Conservation (phyloP, 2,329 filamentous ascomycete genomes). For the Cadophora luteo-olivacea region DNA sequence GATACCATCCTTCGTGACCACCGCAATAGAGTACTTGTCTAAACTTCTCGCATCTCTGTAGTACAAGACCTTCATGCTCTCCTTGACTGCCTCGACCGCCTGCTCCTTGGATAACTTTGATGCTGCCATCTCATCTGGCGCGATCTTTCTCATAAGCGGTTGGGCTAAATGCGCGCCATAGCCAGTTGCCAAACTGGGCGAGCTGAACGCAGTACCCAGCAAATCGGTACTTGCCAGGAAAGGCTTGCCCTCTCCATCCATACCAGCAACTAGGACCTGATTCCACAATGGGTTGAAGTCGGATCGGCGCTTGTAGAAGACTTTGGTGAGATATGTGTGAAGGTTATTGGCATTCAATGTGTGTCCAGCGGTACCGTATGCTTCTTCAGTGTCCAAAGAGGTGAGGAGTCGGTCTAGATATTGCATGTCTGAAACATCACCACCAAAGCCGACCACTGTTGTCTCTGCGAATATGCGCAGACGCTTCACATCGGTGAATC, state of each 20-base stretch:
- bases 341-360: slow-evolving; percentile 89
- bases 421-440: slow-evolving; percentile 99
- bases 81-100: slow-evolving; percentile 81
- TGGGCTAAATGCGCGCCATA: slow-evolving; percentile 93
- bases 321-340: slow-evolving; percentile 94
- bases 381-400: slow-evolving; percentile 86
- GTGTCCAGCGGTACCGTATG: slow-evolving; percentile 66
- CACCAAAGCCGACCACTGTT: slow-evolving; percentile 90
- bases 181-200: slow-evolving; percentile 89
- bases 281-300: slow-evolving; percentile 99
- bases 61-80: slow-evolving; percentile 98
- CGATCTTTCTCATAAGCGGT: slow-evolving; percentile 84
- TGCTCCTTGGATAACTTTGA: slow-evolving; percentile 75
- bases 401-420: slow-evolving; percentile 92
- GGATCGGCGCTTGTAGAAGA: slow-evolving; percentile 92
- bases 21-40: slow-evolving; percentile 89
- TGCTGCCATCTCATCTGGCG: slow-evolving; percentile 83
- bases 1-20: slow-evolving; percentile 88
- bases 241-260: slow-evolving; percentile 79
- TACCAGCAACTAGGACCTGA: slow-evolving; percentile 86
- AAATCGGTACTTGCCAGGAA: slow-evolving; percentile 94
- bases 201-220: slow-evolving; percentile 88
- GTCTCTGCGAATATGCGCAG: slow-evolving; percentile 86
- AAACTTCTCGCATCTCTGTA: slow-evolving; percentile 95
- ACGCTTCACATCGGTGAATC: slow-evolving; percentile 96